Evolutionary conservation across 257 asterid genomes (phyloP).

Genomic region (Prunella vulgaris): DNA sequence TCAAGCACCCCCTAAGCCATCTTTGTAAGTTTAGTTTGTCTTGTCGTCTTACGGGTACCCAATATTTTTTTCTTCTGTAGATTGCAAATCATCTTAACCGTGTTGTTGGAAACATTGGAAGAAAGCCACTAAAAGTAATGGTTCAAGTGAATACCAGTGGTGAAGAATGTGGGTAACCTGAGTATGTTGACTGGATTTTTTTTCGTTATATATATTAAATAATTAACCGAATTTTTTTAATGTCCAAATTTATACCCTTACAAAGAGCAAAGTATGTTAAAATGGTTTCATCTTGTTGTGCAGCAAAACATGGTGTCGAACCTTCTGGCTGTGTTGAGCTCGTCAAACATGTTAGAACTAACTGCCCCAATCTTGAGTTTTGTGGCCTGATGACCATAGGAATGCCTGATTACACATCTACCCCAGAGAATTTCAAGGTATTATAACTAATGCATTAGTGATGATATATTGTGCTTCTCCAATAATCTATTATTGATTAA

Average conservation of each 20-base stretch:
- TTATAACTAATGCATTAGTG: neutral
- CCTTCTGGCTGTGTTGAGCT: constrained; percentile 71
- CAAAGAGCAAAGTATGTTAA: neutral
- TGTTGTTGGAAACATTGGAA: constrained; percentile 63
- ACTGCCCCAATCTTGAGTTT: constrained; percentile 86
- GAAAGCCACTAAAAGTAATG: constrained; percentile 79
- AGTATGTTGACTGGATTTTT: constrained; percentile 16
- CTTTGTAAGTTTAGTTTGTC: neutral
- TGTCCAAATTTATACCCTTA: neutral
- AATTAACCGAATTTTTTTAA: neutral
- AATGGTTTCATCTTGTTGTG: constrained; percentile 19
- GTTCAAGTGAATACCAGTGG: constrained; percentile 98
- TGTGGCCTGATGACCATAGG: constrained; percentile 97
- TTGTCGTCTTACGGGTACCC: neutral
- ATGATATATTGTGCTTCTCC: neutral
- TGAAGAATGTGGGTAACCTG: constrained; percentile 85
- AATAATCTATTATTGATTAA: neutral
- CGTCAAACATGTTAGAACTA: constrained; percentile 47
- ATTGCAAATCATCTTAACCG: constrained; percentile 85
- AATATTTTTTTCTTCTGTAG: constrained; percentile 30
- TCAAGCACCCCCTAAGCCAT: neutral
- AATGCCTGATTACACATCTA: constrained; percentile 92
- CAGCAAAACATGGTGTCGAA: constrained; percentile 92
- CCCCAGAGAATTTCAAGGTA: constrained; percentile 98
- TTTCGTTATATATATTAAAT: neutral